Percentiles rank a stretch among this genome's conserved stretches.
phyloP scores from a whole-genome alignment of 306 rosid species.

The Cucurbita maxima region DNA sequence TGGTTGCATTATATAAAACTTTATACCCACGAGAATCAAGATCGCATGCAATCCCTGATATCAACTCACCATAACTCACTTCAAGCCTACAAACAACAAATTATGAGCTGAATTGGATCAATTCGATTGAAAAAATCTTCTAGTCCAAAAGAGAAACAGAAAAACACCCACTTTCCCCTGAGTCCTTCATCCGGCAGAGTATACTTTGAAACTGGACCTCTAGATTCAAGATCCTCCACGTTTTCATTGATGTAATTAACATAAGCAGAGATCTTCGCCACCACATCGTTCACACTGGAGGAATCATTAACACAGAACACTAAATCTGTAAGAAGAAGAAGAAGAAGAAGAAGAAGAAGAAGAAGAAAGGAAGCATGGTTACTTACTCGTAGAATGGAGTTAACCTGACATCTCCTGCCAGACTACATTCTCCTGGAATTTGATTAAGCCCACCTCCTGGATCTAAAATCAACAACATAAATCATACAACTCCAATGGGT shows the following conservation, averaged over 20 bases:
- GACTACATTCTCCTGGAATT: constrained; percentile 80
- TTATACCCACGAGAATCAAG: constrained; percentile 68
- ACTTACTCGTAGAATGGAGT: constrained; percentile 95
- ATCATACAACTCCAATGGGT: too few species aligned
- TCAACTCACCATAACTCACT: constrained; percentile 48
- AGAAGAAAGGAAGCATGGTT: constrained; percentile 5
- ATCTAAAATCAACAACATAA: constrained; percentile 25
- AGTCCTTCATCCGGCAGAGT: constrained; percentile 41
- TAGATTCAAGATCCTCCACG: constrained; percentile 42
- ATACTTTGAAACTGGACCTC: constrained; percentile 91
- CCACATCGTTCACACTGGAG: constrained; percentile 56
- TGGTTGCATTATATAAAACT: constrained; percentile 83
- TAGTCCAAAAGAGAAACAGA: background rate
- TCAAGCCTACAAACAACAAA: constrained; percentile 41
- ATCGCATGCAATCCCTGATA: constrained; percentile 82
- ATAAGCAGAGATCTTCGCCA: constrained; percentile 51
- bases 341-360: too few species aligned
- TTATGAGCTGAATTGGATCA: too few species aligned
- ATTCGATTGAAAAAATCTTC: background rate
- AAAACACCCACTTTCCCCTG: constrained; percentile 51
- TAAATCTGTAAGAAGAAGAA: too few species aligned
- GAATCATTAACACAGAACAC: too few species aligned
- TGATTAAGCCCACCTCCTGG: constrained; percentile 97
- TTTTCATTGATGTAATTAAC: constrained; percentile 62
- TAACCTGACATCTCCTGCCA: constrained; percentile 96